Base-by-base conservation (phyloP, 78 protist species). In the Creolimax fragrantissima region DNA sequence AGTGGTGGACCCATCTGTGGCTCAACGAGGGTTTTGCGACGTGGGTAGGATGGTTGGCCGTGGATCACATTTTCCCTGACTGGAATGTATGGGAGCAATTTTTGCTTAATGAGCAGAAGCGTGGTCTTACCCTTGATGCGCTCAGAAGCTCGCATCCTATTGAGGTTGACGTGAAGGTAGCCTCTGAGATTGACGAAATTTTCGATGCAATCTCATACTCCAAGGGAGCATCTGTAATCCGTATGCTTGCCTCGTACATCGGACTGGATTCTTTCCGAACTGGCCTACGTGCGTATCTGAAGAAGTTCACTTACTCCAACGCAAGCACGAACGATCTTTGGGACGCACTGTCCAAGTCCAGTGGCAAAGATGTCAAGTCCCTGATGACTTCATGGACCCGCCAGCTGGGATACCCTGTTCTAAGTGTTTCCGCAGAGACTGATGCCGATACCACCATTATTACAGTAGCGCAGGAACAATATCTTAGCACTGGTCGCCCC, bases 1-100 rank as follows among this genome's bases (percentile, higher is more conserved):
- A 95, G 35, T 97, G 98, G 99, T 98, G 99, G 99, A 91, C 89
- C 35, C 93, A 96, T 84, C 93, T 98, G 24, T 98, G 86, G 86
- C 95, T 96, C 45, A 96, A 95, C 83, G 98, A 96, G 85, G 95
- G 95, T 44, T 96, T 94, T 42, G 98, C 98, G 35, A 92, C 95
- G 3, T 94, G 45, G 39, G 45, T 95, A 35, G 89, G 42, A 32
- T 42, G 39, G 43, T 88, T 88, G 44, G 94, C 91, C 41, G 93
- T 85, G 39, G 45, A 92, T 47, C 44, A 43, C 17, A 35, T 85
- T 67, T 85, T 92, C 35, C 90, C 90, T 17, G 93, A 91, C 7
- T 88, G 90, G 90, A 45, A 88, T n/a, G 67, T 83, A 3, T 91
- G 88, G 93, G 42, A 42, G 66, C 93, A 91, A 44, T 91, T 91